A percentile compares a stretch with the other conserved stretches of the same genome.
These are phyloP conservation scores for Tephrocybe sp. DNA, from an alignment of 768 basidiomycete genomes.

Conservation along the genomic window DNA sequence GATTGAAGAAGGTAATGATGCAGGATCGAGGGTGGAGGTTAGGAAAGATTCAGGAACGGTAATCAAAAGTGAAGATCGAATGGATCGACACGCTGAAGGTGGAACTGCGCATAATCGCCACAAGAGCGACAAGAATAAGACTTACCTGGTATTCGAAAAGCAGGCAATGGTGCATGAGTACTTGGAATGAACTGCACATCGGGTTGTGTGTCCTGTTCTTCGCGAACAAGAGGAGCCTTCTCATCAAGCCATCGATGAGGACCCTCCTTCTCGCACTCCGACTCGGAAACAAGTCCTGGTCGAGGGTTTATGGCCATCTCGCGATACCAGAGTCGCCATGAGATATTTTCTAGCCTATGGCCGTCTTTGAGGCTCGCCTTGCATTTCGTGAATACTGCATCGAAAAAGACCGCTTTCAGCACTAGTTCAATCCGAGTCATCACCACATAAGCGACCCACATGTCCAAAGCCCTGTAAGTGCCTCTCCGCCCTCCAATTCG, in stretches of 20 bases:
- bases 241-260: slow-evolving; percentile 14
- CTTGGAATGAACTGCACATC: slow-evolving; percentile 1
- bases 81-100: too few relatives aligned
- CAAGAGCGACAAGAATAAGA: neutral
- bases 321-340: slow-evolving; percentile 83
- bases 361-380: slow-evolving; percentile 79
- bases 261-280: slow-evolving; percentile 18
- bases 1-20: slow-evolving; percentile 4
- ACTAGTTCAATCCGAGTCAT: slow-evolving; percentile 1
- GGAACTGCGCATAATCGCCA: too few relatives aligned
- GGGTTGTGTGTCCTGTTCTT: neutral
- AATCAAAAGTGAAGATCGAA: too few relatives aligned
- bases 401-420: slow-evolving; percentile 1
- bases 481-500: slow-evolving; percentile 68
- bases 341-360: slow-evolving; percentile 81
- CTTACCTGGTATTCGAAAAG: slow-evolving; percentile 8
- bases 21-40: neutral
- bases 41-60: slow-evolving; percentile 2
- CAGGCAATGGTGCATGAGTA: slow-evolving; percentile 3
- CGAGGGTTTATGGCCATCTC: slow-evolving; percentile 40
- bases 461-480: slow-evolving; percentile 67
- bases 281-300: slow-evolving; percentile 8
- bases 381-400: slow-evolving; percentile 82
- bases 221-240: slow-evolving; percentile 8
- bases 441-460: slow-evolving; percentile 39